phyloP scores from a whole-genome alignment of 2,329 filamentous ascomycete genomes.

The Fusarium incarnatum region DNA sequence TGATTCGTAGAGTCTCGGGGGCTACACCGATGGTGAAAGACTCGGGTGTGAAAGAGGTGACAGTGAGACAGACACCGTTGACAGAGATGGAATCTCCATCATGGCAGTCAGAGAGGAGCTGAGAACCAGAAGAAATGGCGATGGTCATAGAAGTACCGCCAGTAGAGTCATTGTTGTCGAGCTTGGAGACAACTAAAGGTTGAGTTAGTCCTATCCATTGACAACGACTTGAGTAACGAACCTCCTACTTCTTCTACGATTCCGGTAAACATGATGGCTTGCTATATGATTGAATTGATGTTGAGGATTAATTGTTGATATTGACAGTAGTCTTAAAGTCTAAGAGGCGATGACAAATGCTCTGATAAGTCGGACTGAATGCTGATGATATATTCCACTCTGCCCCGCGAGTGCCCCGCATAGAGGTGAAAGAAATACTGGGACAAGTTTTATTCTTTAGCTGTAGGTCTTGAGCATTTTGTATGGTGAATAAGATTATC shows the following conservation, averaged over 20 bases:
- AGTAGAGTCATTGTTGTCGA: slow-evolving; percentile 83
- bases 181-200: slow-evolving; percentile 80
- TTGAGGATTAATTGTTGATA: not conserved
- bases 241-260: slow-evolving; percentile 94
- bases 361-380: slow-evolving; percentile 19
- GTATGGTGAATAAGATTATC: not conserved
- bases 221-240: slow-evolving; percentile 58
- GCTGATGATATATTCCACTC: slow-evolving; percentile 31
- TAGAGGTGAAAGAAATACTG: slow-evolving; percentile 24
- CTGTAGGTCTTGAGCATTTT: not conserved
- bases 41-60: slow-evolving; percentile 67
- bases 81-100: slow-evolving; percentile 94
- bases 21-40: slow-evolving; percentile 93
- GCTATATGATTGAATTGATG: not conserved
- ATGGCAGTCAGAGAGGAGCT: slow-evolving; percentile 85
- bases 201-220: slow-evolving; percentile 41
- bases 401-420: slow-evolving; percentile 45
- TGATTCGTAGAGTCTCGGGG: slow-evolving; percentile 94
- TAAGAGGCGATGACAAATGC: slow-evolving; percentile 43
- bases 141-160: slow-evolving; percentile 94
- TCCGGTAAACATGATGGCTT: slow-evolving; percentile 86
- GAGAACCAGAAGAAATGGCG: slow-evolving; percentile 70
- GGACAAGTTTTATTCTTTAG: not conserved
- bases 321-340: not conserved
- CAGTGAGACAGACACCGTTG: slow-evolving; percentile 95